These are phyloP conservation scores for Rehmannia glutinosa DNA, from an alignment of 257 asterid genomes.

Conservation along the genomic window DNA sequence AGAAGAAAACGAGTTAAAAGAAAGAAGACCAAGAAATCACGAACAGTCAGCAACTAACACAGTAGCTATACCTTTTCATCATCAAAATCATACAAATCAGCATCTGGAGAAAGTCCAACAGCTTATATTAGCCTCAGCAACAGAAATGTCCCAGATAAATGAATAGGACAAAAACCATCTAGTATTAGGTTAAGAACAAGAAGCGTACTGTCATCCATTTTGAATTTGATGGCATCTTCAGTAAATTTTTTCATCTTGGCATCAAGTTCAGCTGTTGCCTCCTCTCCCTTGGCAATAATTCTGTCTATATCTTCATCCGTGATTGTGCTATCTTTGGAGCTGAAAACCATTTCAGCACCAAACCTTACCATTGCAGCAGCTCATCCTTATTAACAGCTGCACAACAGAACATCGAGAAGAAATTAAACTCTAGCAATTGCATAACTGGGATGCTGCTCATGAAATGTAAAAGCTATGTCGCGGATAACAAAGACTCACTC, in stretches of 20 bases:
- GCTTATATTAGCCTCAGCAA: conserved; percentile 26
- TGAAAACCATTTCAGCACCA: conserved; percentile 99
- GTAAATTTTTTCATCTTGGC: conserved; percentile 99
- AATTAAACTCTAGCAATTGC: background rate
- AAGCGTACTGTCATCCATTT: conserved; percentile 96
- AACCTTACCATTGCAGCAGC: conserved; percentile 97
- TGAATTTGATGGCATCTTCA: conserved; percentile 97
- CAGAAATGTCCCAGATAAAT: conserved; percentile 9
- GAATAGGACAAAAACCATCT: background rate
- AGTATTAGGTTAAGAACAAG: conserved; percentile 1
- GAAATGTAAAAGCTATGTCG: conserved; percentile 5
- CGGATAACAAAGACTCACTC: conserved; percentile 43
- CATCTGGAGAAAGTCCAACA: conserved; percentile 59
- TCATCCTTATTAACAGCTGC: conserved; percentile 98
- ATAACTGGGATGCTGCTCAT: background rate
- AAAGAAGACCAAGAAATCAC: background rate
- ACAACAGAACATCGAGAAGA: conserved; percentile 12
- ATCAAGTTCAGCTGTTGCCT: conserved; percentile 98
- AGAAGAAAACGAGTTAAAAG: conserved; percentile 7
- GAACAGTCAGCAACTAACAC: conserved; percentile 5
- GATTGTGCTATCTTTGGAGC: conserved; percentile 98
- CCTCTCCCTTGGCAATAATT: conserved; percentile 99
- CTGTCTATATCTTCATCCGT: conserved; percentile 99
- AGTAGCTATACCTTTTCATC: conserved; percentile 69
- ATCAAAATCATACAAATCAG: conserved; percentile 93